Evolutionary conservation across 1,139 yeast genomes (phyloP).

Genomic region (Zhuliangozyma parablackwelliae): DNA sequence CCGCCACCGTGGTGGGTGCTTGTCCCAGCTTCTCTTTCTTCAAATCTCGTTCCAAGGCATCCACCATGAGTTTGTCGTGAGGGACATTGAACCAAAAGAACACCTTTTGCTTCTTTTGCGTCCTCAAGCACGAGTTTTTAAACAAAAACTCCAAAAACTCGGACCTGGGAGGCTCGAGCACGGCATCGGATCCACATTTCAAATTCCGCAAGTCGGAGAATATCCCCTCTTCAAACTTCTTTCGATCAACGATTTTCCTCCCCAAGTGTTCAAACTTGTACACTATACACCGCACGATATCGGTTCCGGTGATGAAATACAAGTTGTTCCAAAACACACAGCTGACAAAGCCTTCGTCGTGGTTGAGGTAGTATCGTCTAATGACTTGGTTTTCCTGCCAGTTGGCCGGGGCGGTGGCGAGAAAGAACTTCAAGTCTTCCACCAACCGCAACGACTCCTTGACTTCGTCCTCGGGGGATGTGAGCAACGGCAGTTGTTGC

Average conservation of each 20-base stretch:
- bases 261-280: constrained; percentile 91
- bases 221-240: constrained; percentile 95
- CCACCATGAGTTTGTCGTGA: constrained; percentile 88
- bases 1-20: constrained; percentile 56
- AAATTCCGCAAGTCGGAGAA: constrained; percentile 85
- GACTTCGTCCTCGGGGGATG: constrained; percentile 16
- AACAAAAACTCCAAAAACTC: constrained; percentile 80
- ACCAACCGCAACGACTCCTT: constrained; percentile 57
- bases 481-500: too few species aligned
- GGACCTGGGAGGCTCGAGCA: constrained; percentile 83
- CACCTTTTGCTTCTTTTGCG: constrained; percentile 95
- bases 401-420: constrained; percentile 90
- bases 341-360: constrained; percentile 85
- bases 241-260: constrained; percentile 73
- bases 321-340: constrained; percentile 92
- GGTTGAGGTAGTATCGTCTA: constrained; percentile 77
- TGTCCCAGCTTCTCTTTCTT: constrained; percentile 66
- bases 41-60: constrained; percentile 88
- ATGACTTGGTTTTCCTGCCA: constrained; percentile 91
- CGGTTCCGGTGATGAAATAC: constrained; percentile 92
- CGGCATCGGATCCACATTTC: constrained; percentile 85
- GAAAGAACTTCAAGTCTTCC: constrained; percentile 75
- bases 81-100: constrained; percentile 96
- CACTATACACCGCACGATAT: constrained; percentile 86
- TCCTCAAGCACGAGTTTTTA: constrained; percentile 81